Percentiles rank a stretch among this genome's conserved stretches.
These are phyloP conservation scores for Magnolia changhungtana DNA, from an alignment of 164 flowering plant genomes.

Conservation along the genomic window DNA sequence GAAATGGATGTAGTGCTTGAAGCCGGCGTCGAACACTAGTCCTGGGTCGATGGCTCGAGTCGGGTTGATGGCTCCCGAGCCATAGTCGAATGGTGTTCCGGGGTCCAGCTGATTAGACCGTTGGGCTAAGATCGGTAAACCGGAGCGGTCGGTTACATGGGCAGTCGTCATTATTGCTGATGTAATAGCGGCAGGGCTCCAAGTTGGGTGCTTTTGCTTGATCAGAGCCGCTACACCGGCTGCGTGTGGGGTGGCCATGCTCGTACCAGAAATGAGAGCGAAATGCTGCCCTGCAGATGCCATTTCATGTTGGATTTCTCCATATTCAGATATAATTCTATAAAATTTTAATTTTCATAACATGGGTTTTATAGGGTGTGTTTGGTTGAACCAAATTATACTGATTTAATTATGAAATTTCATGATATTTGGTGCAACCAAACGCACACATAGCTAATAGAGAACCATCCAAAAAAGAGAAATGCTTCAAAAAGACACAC, in stretches of 20 bases:
- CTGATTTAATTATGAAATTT: too few relatives aligned
- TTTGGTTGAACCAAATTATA: too few relatives aligned
- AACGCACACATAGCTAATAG: too few relatives aligned
- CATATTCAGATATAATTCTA: too few relatives aligned
- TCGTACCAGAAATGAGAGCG: conserved; percentile 56
- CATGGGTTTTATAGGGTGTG: too few relatives aligned
- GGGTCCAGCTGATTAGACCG: conserved; percentile 19
- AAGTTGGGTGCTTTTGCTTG: conserved; percentile 50
- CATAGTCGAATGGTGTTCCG: conserved; percentile 45
- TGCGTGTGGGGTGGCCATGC: conserved; percentile 66
- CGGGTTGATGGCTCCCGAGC: conserved; percentile 39
- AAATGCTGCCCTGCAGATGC: conserved; percentile 37
- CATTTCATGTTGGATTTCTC: too few relatives aligned
- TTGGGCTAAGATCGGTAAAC: conserved; percentile 44
- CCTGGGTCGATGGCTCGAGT: conserved; percentile 49
- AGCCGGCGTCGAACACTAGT: conserved; percentile 36
- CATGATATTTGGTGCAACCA: too few relatives aligned
- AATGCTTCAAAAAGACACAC: too few relatives aligned
- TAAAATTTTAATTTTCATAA: too few relatives aligned
- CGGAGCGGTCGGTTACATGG: conserved; percentile 26
- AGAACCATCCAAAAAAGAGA: too few relatives aligned
- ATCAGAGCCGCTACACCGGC: conserved; percentile 62
- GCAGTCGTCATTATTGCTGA: conserved; percentile 65
- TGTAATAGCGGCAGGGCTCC: conserved; percentile 52
- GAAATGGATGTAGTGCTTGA: conserved; percentile 42